Base-by-base conservation (phyloP, 192 early-diverging fungal species). In the Backusella tarrabulga region DNA sequence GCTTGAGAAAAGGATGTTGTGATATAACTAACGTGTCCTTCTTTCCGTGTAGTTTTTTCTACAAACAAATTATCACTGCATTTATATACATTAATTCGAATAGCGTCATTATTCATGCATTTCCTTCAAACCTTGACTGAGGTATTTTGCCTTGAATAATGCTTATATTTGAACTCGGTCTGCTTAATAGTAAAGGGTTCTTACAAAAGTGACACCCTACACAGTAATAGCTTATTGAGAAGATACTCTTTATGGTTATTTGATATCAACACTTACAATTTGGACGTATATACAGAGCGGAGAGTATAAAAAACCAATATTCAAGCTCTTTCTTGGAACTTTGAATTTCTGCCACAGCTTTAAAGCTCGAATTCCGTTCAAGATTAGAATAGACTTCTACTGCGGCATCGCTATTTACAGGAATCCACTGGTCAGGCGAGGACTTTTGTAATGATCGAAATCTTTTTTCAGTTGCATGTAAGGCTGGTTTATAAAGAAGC, bases 1-100 rank as follows among this genome's bases (percentile, higher is more conserved):
- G 21, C 11, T 29, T 63, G 56, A 63, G 21, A 29, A 29, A 63
- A 63, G 1, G 56, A 63, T 63, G 56, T 29, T 29, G 56, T 12
- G 21, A 70, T 41, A 41, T 38, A 70, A 11, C 21, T 35, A 70
- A 70, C 68, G 11, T 70, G 68, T 40, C 21, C 35, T 38, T 41
- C 38, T 36, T 40, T 70, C 36, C 34, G 34, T 41, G 34, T 23
- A n/a, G 5, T 70, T 70, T 70, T 35, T 41, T 70, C 68, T 23
- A 70, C 35, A 11, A 70, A 21, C 21, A 41, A 23, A 41, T n/a
- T 12, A n/a, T 38, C 56, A 29, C 56, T 63, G 56, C 11, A 63
- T 63, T 63, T 63, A 63, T 70, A 40, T 70, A 41, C 14, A 38
- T 38, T 63, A 36, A 41, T 70, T 68, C 36, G 26, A 68, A 68